Base-by-base conservation (phyloP, 208 protist genomes). In the Naegleria lovaniensis region DNA sequence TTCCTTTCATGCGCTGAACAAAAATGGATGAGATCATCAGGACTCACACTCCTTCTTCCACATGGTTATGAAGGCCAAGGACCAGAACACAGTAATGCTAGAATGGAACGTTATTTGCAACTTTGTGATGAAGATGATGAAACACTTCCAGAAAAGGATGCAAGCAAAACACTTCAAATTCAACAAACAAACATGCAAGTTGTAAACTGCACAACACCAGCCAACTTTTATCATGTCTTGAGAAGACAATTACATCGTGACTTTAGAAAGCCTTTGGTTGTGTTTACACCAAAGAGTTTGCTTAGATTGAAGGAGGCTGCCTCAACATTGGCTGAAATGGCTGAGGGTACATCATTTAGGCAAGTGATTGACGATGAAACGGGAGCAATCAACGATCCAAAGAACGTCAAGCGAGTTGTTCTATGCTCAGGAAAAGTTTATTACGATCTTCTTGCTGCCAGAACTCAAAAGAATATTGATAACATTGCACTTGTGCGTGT, bases 191-290 rank as follows among this genome's bases (percentile, higher is more conserved):
- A 97, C 93, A 97, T 94, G 92, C 95, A 98, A 92, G 94, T 99
- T 39, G 91, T 95, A 58, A 98, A 97, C 94, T 95, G 95, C 9
- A 97, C 95, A 22, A 99, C 98, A 4, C 98, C 99, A 7, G 98
- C 98, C 40, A 99, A 99, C 94, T 99, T 99, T 96, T 99, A 99
- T 95, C 99, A 99, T 93, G 95, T 98, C 9, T 95, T 99, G 0
- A 95, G 99, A 67, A 96, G 99, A 75, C 99, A 99, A 93, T 91
- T 99, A 75, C 95, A 96, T 93, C 94, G 98, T 85, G 95, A 99
- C 90, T 99, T 99, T 95, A 96, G 99, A 91, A 99, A 99, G 92
- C 95, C 98, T n/a, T 96, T 99, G 83, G 94, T 99, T 83, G 94
- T 99, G 83, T 95, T 97, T 94, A 97, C 97, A 93, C 97, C 96